Conservation (phyloP, 352 stramenopile genomes). For the Thraustochytrium sp. region DNA sequence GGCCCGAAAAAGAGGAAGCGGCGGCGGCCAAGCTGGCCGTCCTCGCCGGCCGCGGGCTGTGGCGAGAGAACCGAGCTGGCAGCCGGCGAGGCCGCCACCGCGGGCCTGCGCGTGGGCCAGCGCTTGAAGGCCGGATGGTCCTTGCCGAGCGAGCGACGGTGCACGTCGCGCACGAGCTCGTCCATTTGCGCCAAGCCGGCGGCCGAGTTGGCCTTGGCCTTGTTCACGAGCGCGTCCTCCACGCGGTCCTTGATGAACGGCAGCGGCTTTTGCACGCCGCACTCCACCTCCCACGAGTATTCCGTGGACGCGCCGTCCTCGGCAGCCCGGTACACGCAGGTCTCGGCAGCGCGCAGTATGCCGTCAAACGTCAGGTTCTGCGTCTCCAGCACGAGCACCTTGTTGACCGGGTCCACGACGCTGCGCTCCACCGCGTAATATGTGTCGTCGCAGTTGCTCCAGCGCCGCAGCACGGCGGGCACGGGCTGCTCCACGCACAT, state of each 20-base stretch:
- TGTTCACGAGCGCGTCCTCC: constrained; percentile 24
- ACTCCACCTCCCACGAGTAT: constrained; percentile 11
- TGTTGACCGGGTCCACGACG: not conserved
- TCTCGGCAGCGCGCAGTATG: not conserved
- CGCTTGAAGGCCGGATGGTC: not conserved
- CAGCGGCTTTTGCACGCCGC: not conserved
- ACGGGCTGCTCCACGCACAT: constrained; percentile 24
- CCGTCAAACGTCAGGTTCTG: not conserved
- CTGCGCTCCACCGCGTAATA: constrained; percentile 24
- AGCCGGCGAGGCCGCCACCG: not conserved
- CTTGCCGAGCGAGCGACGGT: not conserved
- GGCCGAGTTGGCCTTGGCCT: constrained; percentile 12
- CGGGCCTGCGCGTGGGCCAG: not conserved
- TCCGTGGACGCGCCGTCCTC: not conserved
- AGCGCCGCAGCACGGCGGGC: not conserved
- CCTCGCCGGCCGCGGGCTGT: not conserved
- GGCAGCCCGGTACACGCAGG: not conserved
- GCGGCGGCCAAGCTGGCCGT: not conserved
- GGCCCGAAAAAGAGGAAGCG: not conserved
- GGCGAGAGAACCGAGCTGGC: not conserved
- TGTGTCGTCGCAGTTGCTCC: not conserved
- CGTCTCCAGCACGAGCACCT: not conserved
- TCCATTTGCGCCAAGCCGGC: constrained; percentile 27
- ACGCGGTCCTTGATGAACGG: constrained; percentile 1
- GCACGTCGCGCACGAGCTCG: not conserved